A percentile compares a stretch with the other conserved stretches of the same genome.
Evolutionary conservation across 192 early-diverging fungal genomes (phyloP).

Genomic region (Backusella psychrophila): DNA sequence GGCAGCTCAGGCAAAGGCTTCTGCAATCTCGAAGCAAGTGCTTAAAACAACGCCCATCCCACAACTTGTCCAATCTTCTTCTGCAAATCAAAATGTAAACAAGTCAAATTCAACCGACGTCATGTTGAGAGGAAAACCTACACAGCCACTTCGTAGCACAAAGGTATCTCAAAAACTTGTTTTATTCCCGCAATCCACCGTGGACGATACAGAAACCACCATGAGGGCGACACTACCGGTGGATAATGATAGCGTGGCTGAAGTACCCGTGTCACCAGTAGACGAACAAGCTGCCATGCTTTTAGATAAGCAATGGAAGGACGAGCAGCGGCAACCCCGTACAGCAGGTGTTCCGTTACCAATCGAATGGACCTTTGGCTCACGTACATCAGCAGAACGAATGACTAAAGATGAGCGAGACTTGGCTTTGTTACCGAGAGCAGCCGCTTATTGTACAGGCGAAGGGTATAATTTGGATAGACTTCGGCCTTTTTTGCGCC

Average conservation of each 20-base stretch:
- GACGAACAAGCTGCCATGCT: background rate
- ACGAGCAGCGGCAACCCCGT: background rate
- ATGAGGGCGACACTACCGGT: slow-evolving; percentile 11
- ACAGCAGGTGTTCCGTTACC: slow-evolving; percentile 23
- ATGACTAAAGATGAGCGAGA: slow-evolving; percentile 53
- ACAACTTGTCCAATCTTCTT: slow-evolving; percentile 12
- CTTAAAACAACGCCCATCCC: slow-evolving; percentile 26
- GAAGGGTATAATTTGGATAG: slow-evolving; percentile 53
- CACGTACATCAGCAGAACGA: slow-evolving; percentile 51
- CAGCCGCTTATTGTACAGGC: slow-evolving; percentile 77
- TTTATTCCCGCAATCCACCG: slow-evolving; percentile 59
- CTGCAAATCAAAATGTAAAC: background rate
- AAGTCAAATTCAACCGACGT: background rate
- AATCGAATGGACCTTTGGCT: slow-evolving; percentile 32
- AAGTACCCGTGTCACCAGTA: background rate
- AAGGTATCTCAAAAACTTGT: slow-evolving; percentile 91
- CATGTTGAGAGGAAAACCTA: slow-evolving; percentile 35
- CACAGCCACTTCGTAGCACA: slow-evolving; percentile 74
- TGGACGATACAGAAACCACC: slow-evolving; percentile 29
- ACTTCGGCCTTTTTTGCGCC: slow-evolving; percentile 42
- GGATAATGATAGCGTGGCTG: background rate
- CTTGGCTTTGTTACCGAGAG: slow-evolving; percentile 48
- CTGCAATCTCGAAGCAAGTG: slow-evolving; percentile 31
- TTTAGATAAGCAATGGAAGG: slow-evolving; percentile 5
- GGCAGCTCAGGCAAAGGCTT: background rate